A percentile compares a stretch with the other conserved stretches of the same genome.
These are phyloP conservation scores for Tephrocybe sp. DNA, from an alignment of 768 basidiomycete genomes.

Conservation along the genomic window DNA sequence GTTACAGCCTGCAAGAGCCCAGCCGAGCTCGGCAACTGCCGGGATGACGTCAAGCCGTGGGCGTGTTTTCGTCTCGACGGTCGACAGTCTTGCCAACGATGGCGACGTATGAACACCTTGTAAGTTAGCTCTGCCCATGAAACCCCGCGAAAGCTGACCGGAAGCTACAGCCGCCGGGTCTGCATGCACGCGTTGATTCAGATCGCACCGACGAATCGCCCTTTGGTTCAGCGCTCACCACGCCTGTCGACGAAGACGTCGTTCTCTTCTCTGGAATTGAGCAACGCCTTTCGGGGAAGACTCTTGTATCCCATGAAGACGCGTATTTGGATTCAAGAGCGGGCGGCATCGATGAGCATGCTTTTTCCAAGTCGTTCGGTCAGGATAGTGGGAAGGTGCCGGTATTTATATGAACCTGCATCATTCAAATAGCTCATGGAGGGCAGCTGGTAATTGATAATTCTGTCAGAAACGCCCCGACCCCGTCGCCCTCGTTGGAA, in stretches of 20 bases:
- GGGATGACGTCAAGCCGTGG: too few species aligned
- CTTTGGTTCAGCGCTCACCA: conserved; percentile 39
- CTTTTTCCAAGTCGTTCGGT: neutral
- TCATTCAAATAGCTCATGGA: neutral
- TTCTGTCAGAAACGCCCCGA: neutral
- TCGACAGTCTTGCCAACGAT: neutral
- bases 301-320: conserved; percentile 1
- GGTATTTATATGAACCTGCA: neutral
- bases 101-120: neutral
- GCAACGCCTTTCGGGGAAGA: conserved; percentile 10
- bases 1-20: too few species aligned
- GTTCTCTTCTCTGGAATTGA: conserved; percentile 15
- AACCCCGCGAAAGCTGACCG: too few species aligned
- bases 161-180: neutral
- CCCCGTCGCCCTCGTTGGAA: conserved; percentile 2
- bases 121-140: neutral
- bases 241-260: conserved; percentile 38
- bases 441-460: neutral
- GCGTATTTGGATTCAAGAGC: neutral
- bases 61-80: too few species aligned
- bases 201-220: conserved; percentile 41
- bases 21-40: too few species aligned
- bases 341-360: neutral
- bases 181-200: conserved; percentile 28
- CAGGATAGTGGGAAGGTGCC: conserved; percentile 6